Evolutionary conservation across 2,329 filamentous ascomycete species (phyloP).

Genomic region (Dothideomycetes sp.): DNA sequence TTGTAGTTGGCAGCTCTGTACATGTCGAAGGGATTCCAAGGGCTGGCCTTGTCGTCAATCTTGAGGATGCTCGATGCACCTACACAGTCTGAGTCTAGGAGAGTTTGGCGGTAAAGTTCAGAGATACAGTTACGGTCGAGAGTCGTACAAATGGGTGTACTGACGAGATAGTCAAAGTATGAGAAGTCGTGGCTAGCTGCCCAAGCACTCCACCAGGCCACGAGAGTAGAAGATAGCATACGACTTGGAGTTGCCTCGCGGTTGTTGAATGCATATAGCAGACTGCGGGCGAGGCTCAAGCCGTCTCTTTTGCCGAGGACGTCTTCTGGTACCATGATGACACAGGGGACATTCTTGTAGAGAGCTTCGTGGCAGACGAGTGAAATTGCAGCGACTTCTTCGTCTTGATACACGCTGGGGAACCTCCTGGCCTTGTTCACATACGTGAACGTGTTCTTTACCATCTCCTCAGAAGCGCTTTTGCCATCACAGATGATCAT

Average conservation of each 20-base stretch:
- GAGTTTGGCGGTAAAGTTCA: constrained; percentile 34
- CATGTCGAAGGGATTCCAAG: constrained; percentile 34
- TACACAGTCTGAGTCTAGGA: constrained; percentile 33
- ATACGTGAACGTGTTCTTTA: constrained; percentile 35
- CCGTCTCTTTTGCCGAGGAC: constrained; percentile 45
- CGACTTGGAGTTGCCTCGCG: constrained; percentile 26
- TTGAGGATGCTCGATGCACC: constrained; percentile 43
- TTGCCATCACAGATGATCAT: constrained; percentile 43
- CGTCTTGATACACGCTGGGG: background rate
- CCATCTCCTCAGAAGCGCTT: constrained; percentile 39
- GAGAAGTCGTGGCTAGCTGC: constrained; percentile 7
- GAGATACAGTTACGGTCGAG: constrained; percentile 39
- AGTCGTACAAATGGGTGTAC: constrained; percentile 33
- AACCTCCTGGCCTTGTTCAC: constrained; percentile 27
- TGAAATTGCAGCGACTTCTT: constrained; percentile 22
- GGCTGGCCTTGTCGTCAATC: constrained; percentile 37
- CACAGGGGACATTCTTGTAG: constrained; percentile 39
- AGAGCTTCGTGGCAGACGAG: constrained; percentile 33
- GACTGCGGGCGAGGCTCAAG: constrained; percentile 41
- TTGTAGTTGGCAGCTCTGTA: constrained; percentile 37
- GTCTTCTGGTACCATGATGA: constrained; percentile 41
- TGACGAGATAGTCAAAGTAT: constrained; percentile 15
- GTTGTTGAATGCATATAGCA: constrained; percentile 41
- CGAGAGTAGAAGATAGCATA: constrained; percentile 10
- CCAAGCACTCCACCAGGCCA: constrained; percentile 11